A percentile compares a stretch with the other conserved stretches of the same genome.
These are phyloP conservation scores for Fusarium penzigii DNA, from an alignment of 2,329 filamentous ascomycete genomes.

Conservation along the genomic window DNA sequence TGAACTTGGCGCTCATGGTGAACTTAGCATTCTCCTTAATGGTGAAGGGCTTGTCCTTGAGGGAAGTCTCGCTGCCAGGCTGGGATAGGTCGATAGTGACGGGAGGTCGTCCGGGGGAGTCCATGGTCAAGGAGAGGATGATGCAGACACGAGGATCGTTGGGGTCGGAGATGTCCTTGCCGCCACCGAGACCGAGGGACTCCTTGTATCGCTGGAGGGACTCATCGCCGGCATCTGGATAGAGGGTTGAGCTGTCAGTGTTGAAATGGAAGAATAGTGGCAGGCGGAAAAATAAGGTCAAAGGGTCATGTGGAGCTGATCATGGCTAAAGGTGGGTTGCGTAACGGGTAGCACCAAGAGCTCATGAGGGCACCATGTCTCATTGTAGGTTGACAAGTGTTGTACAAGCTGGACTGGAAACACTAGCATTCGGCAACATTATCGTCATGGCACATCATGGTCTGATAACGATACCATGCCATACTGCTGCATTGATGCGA, in stretches of 20 bases:
- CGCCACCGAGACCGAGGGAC: constrained; percentile 82
- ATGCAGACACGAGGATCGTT: constrained; percentile 89
- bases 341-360: not conserved
- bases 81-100: constrained; percentile 85
- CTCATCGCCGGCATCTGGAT: constrained; percentile 72
- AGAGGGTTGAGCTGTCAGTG: constrained; percentile 20
- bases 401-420: not conserved
- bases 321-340: constrained; percentile 1
- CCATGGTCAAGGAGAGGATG: constrained; percentile 87
- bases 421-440: not conserved
- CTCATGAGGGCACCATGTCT: not conserved
- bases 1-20: constrained; percentile 91
- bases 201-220: constrained; percentile 97
- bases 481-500: constrained; percentile 12
- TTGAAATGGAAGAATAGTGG: not conserved
- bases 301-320: not conserved
- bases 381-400: not conserved
- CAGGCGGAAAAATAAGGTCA: constrained; percentile 1
- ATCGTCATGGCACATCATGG: not conserved
- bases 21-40: constrained; percentile 96
- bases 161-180: constrained; percentile 71
- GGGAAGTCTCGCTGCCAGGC: constrained; percentile 69
- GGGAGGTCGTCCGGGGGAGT: constrained; percentile 77
- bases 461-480: constrained; percentile 2
- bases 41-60: constrained; percentile 92